Percentiles rank a stretch among this genome's conserved stretches.
These are phyloP conservation scores for Striga hermonthica DNA, from an alignment of 305 asterid species.

Conservation along the genomic window DNA sequence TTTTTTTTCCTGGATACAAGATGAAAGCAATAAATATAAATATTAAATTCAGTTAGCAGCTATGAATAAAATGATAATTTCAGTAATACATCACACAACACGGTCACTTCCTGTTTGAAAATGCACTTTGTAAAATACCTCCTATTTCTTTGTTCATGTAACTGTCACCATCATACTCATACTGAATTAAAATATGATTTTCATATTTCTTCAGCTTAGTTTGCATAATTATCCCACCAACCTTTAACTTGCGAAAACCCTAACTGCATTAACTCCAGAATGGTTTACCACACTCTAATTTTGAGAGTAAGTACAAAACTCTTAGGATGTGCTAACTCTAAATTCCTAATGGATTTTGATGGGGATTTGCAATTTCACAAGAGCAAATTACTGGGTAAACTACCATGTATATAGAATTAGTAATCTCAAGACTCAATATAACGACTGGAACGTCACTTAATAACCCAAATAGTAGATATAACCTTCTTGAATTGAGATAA, in stretches of 20 bases:
- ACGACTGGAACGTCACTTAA: too few species aligned
- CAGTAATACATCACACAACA: too few species aligned
- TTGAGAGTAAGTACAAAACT: conserved; percentile 14
- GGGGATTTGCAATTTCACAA: conserved; percentile 1
- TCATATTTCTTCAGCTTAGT: conserved; percentile 8
- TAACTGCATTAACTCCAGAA: neutral
- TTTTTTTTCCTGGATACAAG: too few species aligned
- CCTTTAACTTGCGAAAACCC: neutral
- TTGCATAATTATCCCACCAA: conserved; percentile 15
- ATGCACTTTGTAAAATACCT: conserved; percentile 11
- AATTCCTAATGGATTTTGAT: conserved; percentile 2
- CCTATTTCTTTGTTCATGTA: neutral
- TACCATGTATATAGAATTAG: neutral
- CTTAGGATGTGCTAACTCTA: conserved; percentile 3
- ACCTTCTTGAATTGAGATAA: neutral
- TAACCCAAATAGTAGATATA: too few species aligned
- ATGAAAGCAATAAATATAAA: too few species aligned
- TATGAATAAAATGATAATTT: too few species aligned
- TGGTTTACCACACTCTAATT: neutral
- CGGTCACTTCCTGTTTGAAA: neutral
- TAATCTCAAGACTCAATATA: neutral
- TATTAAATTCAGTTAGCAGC: too few species aligned
- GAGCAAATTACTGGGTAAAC: neutral
- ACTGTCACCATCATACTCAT: neutral
- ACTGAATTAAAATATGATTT: neutral